Base-by-base conservation (phyloP, 2,329 filamentous ascomycete genomes). In the Lachnellula willkommii region DNA sequence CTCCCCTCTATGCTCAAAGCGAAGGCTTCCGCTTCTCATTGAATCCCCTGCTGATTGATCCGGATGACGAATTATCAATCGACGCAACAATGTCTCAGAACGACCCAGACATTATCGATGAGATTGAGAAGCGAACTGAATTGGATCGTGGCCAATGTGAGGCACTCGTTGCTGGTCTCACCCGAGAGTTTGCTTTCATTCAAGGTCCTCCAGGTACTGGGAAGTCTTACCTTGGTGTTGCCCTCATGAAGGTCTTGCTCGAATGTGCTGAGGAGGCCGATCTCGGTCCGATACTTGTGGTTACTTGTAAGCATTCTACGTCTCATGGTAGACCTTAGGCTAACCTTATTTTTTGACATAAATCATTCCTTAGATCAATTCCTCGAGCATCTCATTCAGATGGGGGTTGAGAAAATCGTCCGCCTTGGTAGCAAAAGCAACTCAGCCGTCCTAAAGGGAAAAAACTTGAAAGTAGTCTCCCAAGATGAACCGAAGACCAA, bases 321-420 rank as follows among this genome's bases (percentile, higher is more conserved):
- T 32, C 60, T 40, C 7, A 15, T 84, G 2, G 60, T 84, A 2
- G 63, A 65, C 6, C 24, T 26, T 6, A 26, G 24, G 24, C 24
- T 49, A 74, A 74, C 58, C 74, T 74, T 37, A 14, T 15, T 47
- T 15, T 42, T 20, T 20, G 20, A 70, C 35, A 72, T 62, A 3
- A 65, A 65, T 42, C 63, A 65, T 48, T 59, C 60, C 14, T 22
- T 72, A 0, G 70, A 72, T 56, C 69, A 71, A 60, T 74, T 82
- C 9, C 69, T 84, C 0, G 78, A 82, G 55, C 71, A 78, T 55
- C 63, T 83, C 0, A 39, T 80, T 0, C 62, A 73, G 4, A 66
- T 65, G n/a, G 72, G 71, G 3, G 63, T 79, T 11, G 59, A 63
- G 0, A 71, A 78, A 20, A 71, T 83, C 28, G 72, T 83, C 32